Percentiles rank a stretch among this genome's conserved stretches.
Conservation (phyloP, 2,329 filamentous ascomycete genomes). For the Ramularia endophylla region DNA sequence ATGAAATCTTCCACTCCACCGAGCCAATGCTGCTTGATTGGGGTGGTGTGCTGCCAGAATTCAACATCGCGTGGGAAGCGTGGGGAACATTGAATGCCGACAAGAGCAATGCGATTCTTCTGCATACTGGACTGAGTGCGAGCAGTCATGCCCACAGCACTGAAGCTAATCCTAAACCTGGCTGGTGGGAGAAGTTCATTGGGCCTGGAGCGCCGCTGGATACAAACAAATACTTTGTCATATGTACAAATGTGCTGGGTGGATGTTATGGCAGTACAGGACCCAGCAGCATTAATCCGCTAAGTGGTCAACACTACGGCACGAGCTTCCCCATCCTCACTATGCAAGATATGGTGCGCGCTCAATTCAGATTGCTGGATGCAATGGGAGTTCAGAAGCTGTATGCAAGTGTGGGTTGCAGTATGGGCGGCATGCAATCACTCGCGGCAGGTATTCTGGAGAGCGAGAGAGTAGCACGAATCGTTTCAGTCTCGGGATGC, state of each 20-base stretch:
- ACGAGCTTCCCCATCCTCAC: conserved; percentile 95
- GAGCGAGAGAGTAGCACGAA: conserved; percentile 70
- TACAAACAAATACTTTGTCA: conserved; percentile 84
- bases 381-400: conserved; percentile 68
- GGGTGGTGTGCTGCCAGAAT: conserved; percentile 85
- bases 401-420: conserved; percentile 88
- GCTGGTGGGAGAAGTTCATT: conserved; percentile 99
- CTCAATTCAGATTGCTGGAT: conserved; percentile 87
- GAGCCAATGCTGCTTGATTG: conserved; percentile 82
- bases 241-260: conserved; percentile 95
- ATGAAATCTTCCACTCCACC: conserved; percentile 66
- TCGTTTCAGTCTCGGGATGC: conserved; percentile 89
- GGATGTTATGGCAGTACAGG: conserved; percentile 96
- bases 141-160: conserved; percentile 96
- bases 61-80: conserved; percentile 86
- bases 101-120: conserved; percentile 79
- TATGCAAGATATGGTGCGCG: conserved; percentile 95
- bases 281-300: conserved; percentile 79
- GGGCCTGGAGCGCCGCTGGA: conserved; percentile 79
- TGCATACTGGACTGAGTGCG: conserved; percentile 93
- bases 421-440: conserved; percentile 98
- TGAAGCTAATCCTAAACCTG: conserved; percentile 74
- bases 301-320: conserved; percentile 80
- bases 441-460: conserved; percentile 81
- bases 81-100: conserved; percentile 79